Evolutionary conservation across 2,329 filamentous ascomycete genomes (phyloP).

Genomic region (Neoarthrinium moseri): DNA sequence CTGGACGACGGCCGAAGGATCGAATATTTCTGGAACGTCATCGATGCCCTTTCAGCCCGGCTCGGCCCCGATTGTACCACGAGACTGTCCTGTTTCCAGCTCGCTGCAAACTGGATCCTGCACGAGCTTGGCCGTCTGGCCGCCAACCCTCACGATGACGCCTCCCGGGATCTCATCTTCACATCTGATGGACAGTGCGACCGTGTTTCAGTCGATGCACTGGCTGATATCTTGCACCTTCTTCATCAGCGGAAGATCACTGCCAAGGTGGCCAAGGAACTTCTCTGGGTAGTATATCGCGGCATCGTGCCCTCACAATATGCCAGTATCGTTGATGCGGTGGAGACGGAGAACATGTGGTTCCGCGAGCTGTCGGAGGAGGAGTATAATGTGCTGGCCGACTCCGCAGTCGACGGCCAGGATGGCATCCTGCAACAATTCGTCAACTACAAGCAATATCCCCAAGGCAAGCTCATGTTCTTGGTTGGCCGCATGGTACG

Average conservation of each 20-base stretch:
- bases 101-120: constrained; percentile 66
- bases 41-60: constrained; percentile 40
- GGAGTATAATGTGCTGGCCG: constrained; percentile 49
- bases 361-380: constrained; percentile 47
- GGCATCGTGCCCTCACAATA: constrained; percentile 39
- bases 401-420: constrained; percentile 42
- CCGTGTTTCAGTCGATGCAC: constrained; percentile 42
- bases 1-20: constrained; percentile 77
- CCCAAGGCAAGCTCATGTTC: constrained; percentile 60
- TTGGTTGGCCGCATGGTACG: constrained; percentile 59
- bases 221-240: constrained; percentile 51
- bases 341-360: constrained; percentile 50
- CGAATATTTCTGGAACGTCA: constrained; percentile 76
- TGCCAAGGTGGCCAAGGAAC: constrained; percentile 56
- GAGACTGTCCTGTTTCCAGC: constrained; percentile 36
- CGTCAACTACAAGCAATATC: constrained; percentile 40
- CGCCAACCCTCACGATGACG: constrained; percentile 40
- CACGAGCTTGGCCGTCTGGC: constrained; percentile 73
- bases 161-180: constrained; percentile 31
- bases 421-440: constrained; percentile 47
- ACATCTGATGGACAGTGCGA: constrained; percentile 45
- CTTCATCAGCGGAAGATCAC: constrained; percentile 51
- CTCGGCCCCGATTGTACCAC: constrained; percentile 17
- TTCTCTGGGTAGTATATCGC: constrained; percentile 52
- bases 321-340: constrained; percentile 38